Conservation (phyloP, 2,329 filamentous ascomycete genomes). For the Phyllosticta citriasiana region DNA sequence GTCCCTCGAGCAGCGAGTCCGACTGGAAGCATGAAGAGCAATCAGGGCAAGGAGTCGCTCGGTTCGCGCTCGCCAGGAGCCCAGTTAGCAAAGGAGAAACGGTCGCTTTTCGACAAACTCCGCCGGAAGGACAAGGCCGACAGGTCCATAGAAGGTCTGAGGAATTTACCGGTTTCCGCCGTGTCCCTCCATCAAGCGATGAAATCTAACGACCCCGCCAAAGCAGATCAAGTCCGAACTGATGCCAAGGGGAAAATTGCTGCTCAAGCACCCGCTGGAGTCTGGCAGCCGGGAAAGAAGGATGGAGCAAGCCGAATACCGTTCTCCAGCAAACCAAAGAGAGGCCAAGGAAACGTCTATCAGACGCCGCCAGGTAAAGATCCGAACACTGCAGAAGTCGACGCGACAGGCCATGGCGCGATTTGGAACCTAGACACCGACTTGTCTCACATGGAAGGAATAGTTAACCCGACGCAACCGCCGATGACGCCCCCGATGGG, state of each 20-base stretch:
- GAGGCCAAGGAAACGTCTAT: constrained; percentile 14
- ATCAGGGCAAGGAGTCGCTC: constrained; percentile 28
- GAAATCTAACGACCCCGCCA: constrained; percentile 19
- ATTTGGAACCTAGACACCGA: constrained; percentile 79
- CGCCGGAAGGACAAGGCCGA: constrained; percentile 40
- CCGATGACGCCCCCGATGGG: constrained; percentile 57
- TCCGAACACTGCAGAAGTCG: constrained; percentile 30
- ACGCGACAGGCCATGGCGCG: constrained; percentile 42
- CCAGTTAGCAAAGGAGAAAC: constrained; percentile 31
- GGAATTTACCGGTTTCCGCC: constrained; percentile 31
- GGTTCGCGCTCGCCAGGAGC: constrained; percentile 48
- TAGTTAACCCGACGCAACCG: constrained; percentile 55
- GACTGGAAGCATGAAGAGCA: constrained; percentile 63
- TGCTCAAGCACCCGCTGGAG: constrained; percentile 7
- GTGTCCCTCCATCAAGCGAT: constrained; percentile 29
- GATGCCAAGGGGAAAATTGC: constrained; percentile 19
- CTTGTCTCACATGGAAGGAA: constrained; percentile 83
- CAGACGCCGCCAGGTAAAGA: constrained; percentile 30
- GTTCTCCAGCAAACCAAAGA: constrained; percentile 18
- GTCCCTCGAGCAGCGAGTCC: constrained; percentile 66
- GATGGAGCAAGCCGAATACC: constrained; percentile 9
- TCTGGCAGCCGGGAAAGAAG: constrained; percentile 15
- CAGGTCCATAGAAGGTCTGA: constrained; percentile 27
- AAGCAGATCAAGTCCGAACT: constrained; percentile 21
- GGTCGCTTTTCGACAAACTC: constrained; percentile 45